Conservation (phyloP, 176 grass and related monocot species). For the Olyra latifolia region DNA sequence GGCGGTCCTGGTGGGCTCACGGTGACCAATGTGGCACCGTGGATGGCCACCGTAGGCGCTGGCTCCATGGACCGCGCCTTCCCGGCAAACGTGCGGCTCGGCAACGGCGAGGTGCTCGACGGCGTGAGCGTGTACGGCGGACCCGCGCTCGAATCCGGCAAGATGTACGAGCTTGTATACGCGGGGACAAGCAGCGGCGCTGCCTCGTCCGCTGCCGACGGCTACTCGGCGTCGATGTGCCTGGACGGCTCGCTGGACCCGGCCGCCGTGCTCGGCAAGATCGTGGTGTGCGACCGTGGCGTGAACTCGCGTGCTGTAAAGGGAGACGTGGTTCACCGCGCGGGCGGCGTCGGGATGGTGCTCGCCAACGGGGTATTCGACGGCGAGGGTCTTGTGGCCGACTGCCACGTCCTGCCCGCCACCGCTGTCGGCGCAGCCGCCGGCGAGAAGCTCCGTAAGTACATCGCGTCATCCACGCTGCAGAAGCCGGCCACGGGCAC, state of each 20-base stretch:
- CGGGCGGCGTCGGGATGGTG: conserved; percentile 80
- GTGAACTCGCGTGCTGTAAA: conserved; percentile 83
- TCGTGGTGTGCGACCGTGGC: conserved; percentile 90
- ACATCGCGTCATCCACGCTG: conserved; percentile 55
- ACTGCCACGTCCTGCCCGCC: conserved; percentile 87
- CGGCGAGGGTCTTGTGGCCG: conserved; percentile 86
- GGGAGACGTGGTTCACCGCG: conserved; percentile 75
- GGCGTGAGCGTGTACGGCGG: conserved; percentile 88
- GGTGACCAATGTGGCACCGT: conserved; percentile 87
- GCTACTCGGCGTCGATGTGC: conserved; percentile 84
- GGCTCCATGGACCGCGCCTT: conserved; percentile 96
- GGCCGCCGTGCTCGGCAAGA: conserved; percentile 53
- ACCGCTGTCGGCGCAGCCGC: conserved; percentile 66
- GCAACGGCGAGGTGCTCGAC: conserved; percentile 62
- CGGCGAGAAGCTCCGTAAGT: conserved; percentile 70
- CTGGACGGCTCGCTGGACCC: conserved; percentile 83
- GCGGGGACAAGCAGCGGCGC: conserved; percentile 45
- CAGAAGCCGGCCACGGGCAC: conserved; percentile 62
- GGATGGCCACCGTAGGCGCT: conserved; percentile 84
- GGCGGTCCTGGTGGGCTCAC: conserved; percentile 83
- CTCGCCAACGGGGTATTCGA: conserved; percentile 91
- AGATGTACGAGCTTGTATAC: conserved; percentile 71
- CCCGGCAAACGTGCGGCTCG: conserved; percentile 79
- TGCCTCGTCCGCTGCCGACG: conserved; percentile 40
- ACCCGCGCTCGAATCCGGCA: conserved; percentile 51